Evolutionary conservation across 2,329 filamentous ascomycete species (phyloP).

Genomic region (Zalaria sp.): DNA sequence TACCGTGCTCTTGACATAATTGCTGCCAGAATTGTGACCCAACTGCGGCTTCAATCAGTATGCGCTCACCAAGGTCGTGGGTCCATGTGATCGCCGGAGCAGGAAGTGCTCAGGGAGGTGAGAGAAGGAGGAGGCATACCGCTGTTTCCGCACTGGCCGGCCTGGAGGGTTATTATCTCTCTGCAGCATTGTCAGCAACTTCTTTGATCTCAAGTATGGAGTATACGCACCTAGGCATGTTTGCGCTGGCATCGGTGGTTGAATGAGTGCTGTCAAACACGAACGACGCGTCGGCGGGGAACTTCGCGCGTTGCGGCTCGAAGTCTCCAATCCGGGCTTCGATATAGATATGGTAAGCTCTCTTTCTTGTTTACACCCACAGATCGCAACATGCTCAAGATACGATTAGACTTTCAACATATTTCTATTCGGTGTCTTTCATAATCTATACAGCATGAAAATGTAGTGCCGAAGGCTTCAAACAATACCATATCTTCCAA

Average conservation of each 20-base stretch:
- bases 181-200: constrained; percentile 31
- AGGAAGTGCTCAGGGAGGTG: constrained; percentile 2
- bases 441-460: too few species aligned
- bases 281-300: too few species aligned
- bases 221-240: constrained; percentile 3
- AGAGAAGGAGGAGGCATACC: constrained; percentile 46
- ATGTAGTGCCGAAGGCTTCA: too few species aligned
- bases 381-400: too few species aligned
- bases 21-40: constrained; percentile 99
- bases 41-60: constrained; percentile 40
- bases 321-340: too few species aligned
- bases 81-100: constrained; percentile 5
- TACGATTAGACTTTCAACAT: too few species aligned
- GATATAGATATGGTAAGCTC: too few species aligned
- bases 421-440: too few species aligned
- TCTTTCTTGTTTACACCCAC: too few species aligned
- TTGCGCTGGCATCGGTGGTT: neutral
- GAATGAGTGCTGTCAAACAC: too few species aligned
- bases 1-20: constrained; percentile 93
- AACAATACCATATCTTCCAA: too few species aligned
- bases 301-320: too few species aligned
- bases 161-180: constrained; percentile 98
- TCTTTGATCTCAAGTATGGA: neutral
- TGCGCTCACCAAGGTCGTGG: neutral
- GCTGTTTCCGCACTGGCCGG: constrained; percentile 98